Base-by-base conservation (phyloP, 352 stramenopile species). In the Globisporangium acanthophoron region DNA sequence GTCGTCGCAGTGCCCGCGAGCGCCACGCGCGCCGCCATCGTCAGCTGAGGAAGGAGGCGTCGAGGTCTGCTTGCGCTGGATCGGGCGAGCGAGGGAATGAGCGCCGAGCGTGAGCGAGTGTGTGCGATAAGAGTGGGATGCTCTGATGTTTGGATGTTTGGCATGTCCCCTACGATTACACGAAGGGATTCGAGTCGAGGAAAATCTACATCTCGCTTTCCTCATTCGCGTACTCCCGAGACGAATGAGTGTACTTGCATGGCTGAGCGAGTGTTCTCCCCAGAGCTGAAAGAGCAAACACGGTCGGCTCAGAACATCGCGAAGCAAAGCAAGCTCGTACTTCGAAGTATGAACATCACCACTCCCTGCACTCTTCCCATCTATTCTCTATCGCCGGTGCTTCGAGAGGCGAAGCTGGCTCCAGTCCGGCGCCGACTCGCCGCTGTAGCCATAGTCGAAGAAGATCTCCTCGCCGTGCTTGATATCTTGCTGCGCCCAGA, bases 401-500 rank as follows among this genome's bases (percentile, higher is more conserved):
- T 43, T 43, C 8, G 37, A 43, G 37, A 43, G 37, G 37, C 75
- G 69, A 55, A 80, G 64, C 49, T 86, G 73, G 46, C 78, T 88
- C 78, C 78, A 87, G 47, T 87, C 74, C 0, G 78, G 78, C 4
- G 77, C 78, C 9, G 73, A 78, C 54, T 84, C 69, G 33, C 77
- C 78, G 24, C 75, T 66, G 62, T 87, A 88, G 40, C 77, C 78
- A 33, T 88, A 88, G 65, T 88, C 65, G 61, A 88, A 88, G 64
- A 84, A 83, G 27, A 88, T 56, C 54, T 88, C 78, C 55, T 87
- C 75, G 29, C 95, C 79, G 31, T 87, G 73, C 52, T 76, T 73
- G 62, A 98, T 97, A 66, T 96, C 80, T 55, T 90, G 65, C 49
- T 84, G 70, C 0, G 94, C 92, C 80, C 88, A 98, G 49, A 98